A percentile compares a stretch with the other conserved stretches of the same genome.
phyloP scores from a whole-genome alignment of 148 eudicot genomes.

The Vaccinium darrowii region DNA sequence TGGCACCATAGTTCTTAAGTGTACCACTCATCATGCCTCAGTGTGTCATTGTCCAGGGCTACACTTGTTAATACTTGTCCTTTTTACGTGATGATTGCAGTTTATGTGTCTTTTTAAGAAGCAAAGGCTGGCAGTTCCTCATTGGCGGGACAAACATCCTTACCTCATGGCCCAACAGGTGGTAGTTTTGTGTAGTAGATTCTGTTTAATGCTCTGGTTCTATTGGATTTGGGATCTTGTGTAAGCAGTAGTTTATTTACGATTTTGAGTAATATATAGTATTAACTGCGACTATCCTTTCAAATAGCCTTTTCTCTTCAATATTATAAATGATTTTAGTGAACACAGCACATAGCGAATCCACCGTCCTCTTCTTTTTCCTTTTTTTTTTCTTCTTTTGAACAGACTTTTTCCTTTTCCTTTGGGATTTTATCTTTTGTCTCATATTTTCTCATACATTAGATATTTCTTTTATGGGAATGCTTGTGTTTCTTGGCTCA shows the following conservation, averaged over 20 bases:
- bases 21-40: background rate
- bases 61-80: background rate
- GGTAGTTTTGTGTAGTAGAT: background rate
- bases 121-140: conserved; percentile 66
- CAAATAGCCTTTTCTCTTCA: background rate
- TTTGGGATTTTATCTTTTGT: background rate
- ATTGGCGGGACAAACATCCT: conserved; percentile 73
- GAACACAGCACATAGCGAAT: background rate
- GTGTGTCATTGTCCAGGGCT: background rate
- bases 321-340: background rate
- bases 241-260: background rate
- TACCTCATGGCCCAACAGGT: conserved; percentile 90
- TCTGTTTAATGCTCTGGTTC: background rate
- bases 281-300: background rate
- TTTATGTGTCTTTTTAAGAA: conserved; percentile 85
- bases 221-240: background rate
- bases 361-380: background rate
- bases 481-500: background rate
- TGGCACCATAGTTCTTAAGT: background rate
- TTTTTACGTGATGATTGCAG: conserved; percentile 39
- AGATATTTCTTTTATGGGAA: background rate
- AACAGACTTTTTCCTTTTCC: no score
- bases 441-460: background rate
- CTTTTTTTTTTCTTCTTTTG: background rate
- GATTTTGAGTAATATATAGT: background rate